phyloP scores from a whole-genome alignment of 78 protist genomes.

The Dictyostelium citrinum region DNA sequence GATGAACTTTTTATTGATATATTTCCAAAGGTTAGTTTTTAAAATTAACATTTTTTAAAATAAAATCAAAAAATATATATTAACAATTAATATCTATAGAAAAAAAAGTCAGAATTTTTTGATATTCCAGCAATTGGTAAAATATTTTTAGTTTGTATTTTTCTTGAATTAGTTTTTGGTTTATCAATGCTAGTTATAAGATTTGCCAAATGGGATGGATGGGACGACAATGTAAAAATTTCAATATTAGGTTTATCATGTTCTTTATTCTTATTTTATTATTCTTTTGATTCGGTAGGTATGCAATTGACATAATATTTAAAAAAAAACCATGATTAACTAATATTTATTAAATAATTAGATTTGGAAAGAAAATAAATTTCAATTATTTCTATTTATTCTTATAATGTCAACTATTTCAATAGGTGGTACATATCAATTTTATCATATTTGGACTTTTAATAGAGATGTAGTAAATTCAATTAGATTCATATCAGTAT shows the following conservation, averaged over 20 bases:
- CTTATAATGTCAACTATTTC: neutral
- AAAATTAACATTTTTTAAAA: too few species aligned
- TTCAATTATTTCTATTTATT: constrained; percentile 38
- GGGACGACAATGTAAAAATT: constrained; percentile 1
- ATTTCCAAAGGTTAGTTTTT: constrained; percentile 10
- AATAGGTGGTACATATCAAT: neutral
- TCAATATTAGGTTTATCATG: neutral
- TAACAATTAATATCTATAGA: neutral
- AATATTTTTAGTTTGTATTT: neutral
- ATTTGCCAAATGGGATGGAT: constrained; percentile 1
- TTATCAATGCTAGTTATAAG: constrained; percentile 5
- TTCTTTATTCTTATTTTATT: constrained; percentile 18
- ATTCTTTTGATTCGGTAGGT: constrained; percentile 23
- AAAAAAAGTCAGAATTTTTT: neutral
- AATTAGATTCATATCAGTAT: neutral
- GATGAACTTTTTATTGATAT: constrained; percentile 1
- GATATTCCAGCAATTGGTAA: constrained; percentile 24
- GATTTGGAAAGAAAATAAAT: constrained; percentile 47
- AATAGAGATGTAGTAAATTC: neutral
- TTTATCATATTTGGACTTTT: neutral
- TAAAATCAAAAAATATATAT: neutral
- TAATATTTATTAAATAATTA: too few species aligned
- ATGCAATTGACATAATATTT: too few species aligned
- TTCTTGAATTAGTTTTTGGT: neutral
- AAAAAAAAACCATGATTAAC: too few species aligned